These are phyloP conservation scores for Agaricus blazei DNA, from an alignment of 768 basidiomycete genomes.

Conservation along the genomic window DNA sequence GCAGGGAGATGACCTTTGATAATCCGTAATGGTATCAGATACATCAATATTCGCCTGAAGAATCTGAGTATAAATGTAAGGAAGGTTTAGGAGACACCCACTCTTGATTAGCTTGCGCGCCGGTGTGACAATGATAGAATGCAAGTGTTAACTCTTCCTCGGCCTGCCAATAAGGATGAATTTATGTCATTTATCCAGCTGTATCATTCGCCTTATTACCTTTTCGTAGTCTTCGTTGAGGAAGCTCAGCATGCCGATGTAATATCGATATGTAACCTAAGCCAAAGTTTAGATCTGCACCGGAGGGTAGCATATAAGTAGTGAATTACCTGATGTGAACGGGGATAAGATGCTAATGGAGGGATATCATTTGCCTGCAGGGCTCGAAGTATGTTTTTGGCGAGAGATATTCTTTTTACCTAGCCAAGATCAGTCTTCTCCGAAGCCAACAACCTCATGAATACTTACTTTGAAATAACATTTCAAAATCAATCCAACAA, in stretches of 20 bases:
- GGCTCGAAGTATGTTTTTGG: conserved; percentile 88
- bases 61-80: background rate
- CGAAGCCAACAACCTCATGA: background rate
- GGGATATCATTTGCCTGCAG: conserved; percentile 86
- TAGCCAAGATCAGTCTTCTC: conserved; percentile 21
- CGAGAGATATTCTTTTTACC: conserved; percentile 88
- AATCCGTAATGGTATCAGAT: conserved; percentile 85
- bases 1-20: conserved; percentile 86
- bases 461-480: conserved; percentile 84
- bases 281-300: conserved; percentile 13
- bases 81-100: conserved; percentile 27
- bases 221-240: conserved; percentile 88
- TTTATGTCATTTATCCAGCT: background rate
- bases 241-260: conserved; percentile 92
- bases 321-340: conserved; percentile 73
- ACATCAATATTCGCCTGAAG: conserved; percentile 81
- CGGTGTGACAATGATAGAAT: conserved; percentile 75
- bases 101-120: conserved; percentile 77
- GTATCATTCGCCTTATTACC: conserved; percentile 27
- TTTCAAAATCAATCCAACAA: conserved; percentile 88
- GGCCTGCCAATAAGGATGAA: conserved; percentile 39
- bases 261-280: conserved; percentile 92
- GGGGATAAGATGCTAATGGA: conserved; percentile 66
- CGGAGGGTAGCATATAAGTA: background rate
- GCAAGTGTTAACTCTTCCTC: conserved; percentile 85